Percentiles rank a stretch among this genome's conserved stretches.
Evolutionary conservation across 208 protist genomes (phyloP).

Genomic region (Acanthamoeba royreba): DNA sequence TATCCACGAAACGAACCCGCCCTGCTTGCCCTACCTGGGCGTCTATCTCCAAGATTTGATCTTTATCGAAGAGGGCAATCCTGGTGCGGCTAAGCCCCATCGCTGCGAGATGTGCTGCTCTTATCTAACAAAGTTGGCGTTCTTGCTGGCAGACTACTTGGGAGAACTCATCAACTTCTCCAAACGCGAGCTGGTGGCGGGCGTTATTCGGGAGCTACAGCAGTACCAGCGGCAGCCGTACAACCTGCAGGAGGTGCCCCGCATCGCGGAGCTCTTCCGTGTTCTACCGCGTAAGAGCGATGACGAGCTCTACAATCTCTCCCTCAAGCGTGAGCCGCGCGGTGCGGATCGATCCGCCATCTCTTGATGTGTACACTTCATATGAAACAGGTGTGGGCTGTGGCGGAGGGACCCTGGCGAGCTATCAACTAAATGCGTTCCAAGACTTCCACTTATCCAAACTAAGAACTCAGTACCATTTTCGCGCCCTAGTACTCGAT

Average conservation of each 20-base stretch:
- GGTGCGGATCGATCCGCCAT: background rate
- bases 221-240: constrained; percentile 7
- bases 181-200: constrained; percentile 32
- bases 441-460: no score
- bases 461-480: no score
- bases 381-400: no score
- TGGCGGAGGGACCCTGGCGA: no score
- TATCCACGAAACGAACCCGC: constrained; percentile 51
- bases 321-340: background rate
- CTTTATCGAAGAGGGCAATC: constrained; percentile 76
- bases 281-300: background rate
- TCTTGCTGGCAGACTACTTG: constrained; percentile 44
- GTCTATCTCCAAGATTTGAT: constrained; percentile 72
- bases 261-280: background rate
- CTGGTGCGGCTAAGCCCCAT: background rate
- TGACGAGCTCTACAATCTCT: constrained; percentile 21
- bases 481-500: no score
- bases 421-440: no score
- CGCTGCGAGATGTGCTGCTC: constrained; percentile 63
- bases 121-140: constrained; percentile 70
- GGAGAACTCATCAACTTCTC: constrained; percentile 52
- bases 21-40: constrained; percentile 70
- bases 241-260: background rate
- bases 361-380: no score
- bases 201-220: constrained; percentile 46